A percentile compares a stretch with the other conserved stretches of the same genome.
Evolutionary conservation across 305 asterid genomes (phyloP).

Genomic region (Plantago coronopus): DNA sequence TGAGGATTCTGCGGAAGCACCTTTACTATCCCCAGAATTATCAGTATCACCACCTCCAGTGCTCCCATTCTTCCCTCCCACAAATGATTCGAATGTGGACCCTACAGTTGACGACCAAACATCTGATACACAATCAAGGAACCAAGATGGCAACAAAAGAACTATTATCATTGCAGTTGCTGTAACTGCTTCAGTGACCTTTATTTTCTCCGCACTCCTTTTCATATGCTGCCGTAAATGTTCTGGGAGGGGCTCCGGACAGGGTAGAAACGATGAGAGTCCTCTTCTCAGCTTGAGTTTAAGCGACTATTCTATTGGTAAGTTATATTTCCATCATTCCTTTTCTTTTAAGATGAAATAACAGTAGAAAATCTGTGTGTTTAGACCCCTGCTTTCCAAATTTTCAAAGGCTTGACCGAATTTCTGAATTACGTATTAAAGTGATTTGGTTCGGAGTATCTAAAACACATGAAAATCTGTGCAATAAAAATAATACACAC

Average conservation of each 20-base stretch:
- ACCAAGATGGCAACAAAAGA: constrained; percentile 31
- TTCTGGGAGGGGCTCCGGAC: constrained; percentile 41
- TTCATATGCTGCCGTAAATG: constrained; percentile 55
- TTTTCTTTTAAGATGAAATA: not conserved
- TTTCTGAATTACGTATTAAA: too few relatives aligned
- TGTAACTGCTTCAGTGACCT: constrained; percentile 60
- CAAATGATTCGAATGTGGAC: constrained; percentile 29
- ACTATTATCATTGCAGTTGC: constrained; percentile 60
- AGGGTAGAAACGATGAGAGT: constrained; percentile 71
- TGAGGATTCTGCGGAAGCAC: constrained; percentile 48
- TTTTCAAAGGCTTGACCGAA: too few relatives aligned
- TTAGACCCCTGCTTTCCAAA: too few relatives aligned
- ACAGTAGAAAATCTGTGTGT: not conserved
- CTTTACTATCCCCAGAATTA: constrained; percentile 50
- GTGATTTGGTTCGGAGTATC: too few relatives aligned
- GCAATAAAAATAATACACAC: not conserved
- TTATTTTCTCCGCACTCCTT: constrained; percentile 46
- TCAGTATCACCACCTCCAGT: constrained; percentile 51
- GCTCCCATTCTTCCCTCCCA: constrained; percentile 42
- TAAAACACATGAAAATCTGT: not conserved
- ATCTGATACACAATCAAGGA: constrained; percentile 32
- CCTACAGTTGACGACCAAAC: constrained; percentile 31
- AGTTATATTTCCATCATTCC: constrained; percentile 29
- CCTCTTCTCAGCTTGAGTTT: constrained; percentile 95
- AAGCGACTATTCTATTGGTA: constrained; percentile 79